phyloP scores from a whole-genome alignment of 768 basidiomycete genomes.

The Kwoniella bestiolae region DNA sequence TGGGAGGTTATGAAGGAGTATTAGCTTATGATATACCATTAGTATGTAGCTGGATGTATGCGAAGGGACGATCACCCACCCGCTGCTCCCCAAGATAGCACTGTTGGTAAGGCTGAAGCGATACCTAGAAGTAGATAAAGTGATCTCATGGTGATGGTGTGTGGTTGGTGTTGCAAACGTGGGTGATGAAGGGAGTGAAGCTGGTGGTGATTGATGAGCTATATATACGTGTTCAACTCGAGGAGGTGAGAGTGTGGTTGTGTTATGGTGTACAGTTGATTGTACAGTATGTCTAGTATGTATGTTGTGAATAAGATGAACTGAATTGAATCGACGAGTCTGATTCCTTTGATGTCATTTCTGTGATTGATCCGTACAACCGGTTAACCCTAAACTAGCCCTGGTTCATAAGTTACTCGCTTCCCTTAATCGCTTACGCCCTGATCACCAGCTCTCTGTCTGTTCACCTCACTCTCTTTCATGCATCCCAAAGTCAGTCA shows the following conservation, averaged over 20 bases:
- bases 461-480: not conserved
- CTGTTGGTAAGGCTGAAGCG: slow-evolving; percentile 30
- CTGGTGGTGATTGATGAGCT: not conserved
- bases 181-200: too few species aligned
- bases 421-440: not conserved
- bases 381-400: too few species aligned
- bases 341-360: not conserved
- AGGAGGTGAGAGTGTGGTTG: not conserved
- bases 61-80: slow-evolving; percentile 32
- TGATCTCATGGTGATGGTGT: not conserved
- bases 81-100: slow-evolving; percentile 56
- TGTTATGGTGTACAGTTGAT: not conserved
- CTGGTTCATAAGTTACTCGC: too few species aligned
- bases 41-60: not conserved
- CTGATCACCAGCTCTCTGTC: not conserved
- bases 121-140: slow-evolving; percentile 5
- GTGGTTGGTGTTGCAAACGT: not conserved
- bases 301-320: not conserved
- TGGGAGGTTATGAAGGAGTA: slow-evolving; percentile 31
- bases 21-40: not conserved
- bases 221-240: too few species aligned
- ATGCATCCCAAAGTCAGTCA: not conserved
- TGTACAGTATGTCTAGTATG: not conserved
- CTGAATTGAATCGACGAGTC: not conserved
- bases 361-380: too few species aligned